Evolutionary conservation across 2,329 filamentous ascomycete genomes (phyloP), one percentile per base, ranked within the genome.

Genomic region (Trichoderma sp.): DNA sequence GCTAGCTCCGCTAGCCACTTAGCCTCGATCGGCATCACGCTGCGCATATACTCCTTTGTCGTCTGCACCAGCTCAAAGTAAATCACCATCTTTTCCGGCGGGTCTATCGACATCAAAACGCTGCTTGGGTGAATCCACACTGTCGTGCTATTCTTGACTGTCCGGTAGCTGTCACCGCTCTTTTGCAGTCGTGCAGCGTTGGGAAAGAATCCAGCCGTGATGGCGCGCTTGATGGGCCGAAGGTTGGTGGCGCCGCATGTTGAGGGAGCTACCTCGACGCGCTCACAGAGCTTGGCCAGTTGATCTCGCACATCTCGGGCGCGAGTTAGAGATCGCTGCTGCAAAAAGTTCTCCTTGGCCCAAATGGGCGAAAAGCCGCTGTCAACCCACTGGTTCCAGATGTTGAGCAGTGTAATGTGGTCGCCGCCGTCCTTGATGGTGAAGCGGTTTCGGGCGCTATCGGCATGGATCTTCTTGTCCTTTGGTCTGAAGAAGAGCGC

Each of bases 371-470:
- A 92, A 80, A 93, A 99, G 78, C 97, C 94, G 58, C 88, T 90
- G 76, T 98, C 94, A 1, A 94, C 92, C 91, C 93, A 99, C 77
- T 97, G 92, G 74, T 95, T 94, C 89, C 90, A 99, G 73, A 99
- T 90, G 75, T 97, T 97, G 57, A 98, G 87, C 1, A 97, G 86
- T 0, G 92, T 93, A 5, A 95, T 77, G 74, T 97, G 92, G 76
- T 99, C 95, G 50, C 95, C 95, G 39, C 94, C 94, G 70, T 96
- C 93, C 73, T 93, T 92, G 76, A 94, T 84, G 0, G 93, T 97
- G 80, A 98, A 98, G 2, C 94, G 88, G 39, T 91, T 90, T 15
- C 93, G 89, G 0, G 95, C 95, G 70, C 91, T 92, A 78, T 99
- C 94, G 13, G 95, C 95, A 75, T 97, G 92, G 32, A 97, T 90